Conservation (phyloP, 208 protist species). For the Lotmaria passim region DNA sequence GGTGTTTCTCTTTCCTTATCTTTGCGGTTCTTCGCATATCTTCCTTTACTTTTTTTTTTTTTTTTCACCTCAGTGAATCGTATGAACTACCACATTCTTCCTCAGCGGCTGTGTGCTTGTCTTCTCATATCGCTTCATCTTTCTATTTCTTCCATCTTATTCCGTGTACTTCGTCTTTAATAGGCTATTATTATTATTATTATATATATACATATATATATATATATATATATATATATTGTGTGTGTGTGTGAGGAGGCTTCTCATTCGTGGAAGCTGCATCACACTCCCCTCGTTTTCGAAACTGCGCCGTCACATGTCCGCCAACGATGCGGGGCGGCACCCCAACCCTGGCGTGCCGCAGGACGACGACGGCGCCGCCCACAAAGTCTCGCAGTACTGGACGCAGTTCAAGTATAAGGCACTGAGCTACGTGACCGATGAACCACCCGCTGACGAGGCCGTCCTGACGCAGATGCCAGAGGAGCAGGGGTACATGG, state of each 20-base stretch:
- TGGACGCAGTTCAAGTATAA: slow-evolving; percentile 61
- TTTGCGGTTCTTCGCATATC: too few species aligned
- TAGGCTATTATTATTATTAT: background rate
- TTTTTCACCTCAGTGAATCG: too few species aligned
- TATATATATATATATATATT: too few species aligned
- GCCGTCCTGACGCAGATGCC: slow-evolving; percentile 59
- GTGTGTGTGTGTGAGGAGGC: too few species aligned
- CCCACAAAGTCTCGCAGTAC: slow-evolving; percentile 38
- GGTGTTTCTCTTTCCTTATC: too few species aligned
- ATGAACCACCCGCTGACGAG: slow-evolving; percentile 61
- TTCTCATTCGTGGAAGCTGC: too few species aligned
- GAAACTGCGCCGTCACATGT: slow-evolving; percentile 21
- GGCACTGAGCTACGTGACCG: slow-evolving; percentile 48
- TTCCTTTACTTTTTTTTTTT: too few species aligned
- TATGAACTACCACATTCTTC: too few species aligned
- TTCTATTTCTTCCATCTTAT: background rate
- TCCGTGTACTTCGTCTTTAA: background rate
- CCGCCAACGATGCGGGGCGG: slow-evolving; percentile 20
- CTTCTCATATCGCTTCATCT: background rate
- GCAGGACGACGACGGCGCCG: slow-evolving; percentile 11
- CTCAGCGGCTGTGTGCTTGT: too few species aligned
- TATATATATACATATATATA: too few species aligned
- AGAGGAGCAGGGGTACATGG: slow-evolving; percentile 48
- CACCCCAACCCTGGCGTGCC: slow-evolving; percentile 30
- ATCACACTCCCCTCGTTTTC: background rate